Percentiles rank a stretch among this genome's conserved stretches.
These are phyloP conservation scores for Xylaria castorea DNA, from an alignment of 495 filamentous ascomycete species.

Conservation along the genomic window DNA sequence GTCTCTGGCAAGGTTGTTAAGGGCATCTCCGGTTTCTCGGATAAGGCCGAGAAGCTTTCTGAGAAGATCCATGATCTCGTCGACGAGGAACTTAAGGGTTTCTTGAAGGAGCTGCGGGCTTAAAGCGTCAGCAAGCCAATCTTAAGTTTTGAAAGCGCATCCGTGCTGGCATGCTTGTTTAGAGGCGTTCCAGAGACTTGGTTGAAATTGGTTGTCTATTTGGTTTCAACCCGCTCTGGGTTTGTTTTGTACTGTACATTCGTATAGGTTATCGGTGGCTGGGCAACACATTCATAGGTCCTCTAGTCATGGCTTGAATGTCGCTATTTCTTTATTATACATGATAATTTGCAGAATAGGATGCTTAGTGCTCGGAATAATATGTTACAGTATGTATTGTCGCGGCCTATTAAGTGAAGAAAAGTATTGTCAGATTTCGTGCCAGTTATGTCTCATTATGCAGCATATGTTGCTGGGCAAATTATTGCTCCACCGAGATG, in stretches of 20 bases:
- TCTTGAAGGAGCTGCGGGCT: slow-evolving; percentile 66
- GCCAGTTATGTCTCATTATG: not conserved
- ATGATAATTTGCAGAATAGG: not conserved
- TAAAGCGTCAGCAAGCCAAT: slow-evolving; percentile 34
- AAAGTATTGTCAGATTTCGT: not conserved
- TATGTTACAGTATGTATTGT: not conserved
- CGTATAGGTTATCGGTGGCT: slow-evolving; percentile 35
- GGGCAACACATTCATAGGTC: slow-evolving; percentile 35
- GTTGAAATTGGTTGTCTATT: slow-evolving; percentile 29
- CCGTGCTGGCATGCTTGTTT: slow-evolving; percentile 1
- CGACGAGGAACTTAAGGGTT: slow-evolving; percentile 70
- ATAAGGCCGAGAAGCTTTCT: slow-evolving; percentile 56
- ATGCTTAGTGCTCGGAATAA: not conserved
- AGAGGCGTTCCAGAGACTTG: slow-evolving; percentile 22
- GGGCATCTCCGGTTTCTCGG: slow-evolving; percentile 50
- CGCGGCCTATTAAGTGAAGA: not conserved
- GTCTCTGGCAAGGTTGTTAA: slow-evolving; percentile 61
- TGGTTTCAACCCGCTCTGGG: slow-evolving; percentile 33
- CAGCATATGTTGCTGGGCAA: not conserved
- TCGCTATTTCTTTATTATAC: slow-evolving; percentile 30
- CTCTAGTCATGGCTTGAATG: slow-evolving; percentile 30
- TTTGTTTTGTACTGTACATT: slow-evolving; percentile 53
- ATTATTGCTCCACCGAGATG: not conserved
- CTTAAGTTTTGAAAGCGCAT: not conserved
- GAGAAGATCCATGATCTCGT: slow-evolving; percentile 62